A percentile compares a stretch with the other conserved stretches of the same genome.
Conservation (phyloP, 108 stramenopile genomes). For the Epithemia pelagica region DNA sequence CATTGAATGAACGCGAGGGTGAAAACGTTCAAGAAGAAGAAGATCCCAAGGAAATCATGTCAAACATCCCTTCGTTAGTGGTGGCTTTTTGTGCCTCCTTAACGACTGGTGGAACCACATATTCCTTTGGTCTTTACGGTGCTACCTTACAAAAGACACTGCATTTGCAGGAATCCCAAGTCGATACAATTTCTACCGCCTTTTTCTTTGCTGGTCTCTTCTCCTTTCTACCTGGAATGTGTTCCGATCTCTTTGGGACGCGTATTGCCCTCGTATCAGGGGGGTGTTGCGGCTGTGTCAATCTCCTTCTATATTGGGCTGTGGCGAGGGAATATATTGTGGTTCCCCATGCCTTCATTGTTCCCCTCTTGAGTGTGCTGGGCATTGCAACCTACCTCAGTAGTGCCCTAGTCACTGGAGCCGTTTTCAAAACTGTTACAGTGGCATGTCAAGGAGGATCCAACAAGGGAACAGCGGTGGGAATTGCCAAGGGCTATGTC, state of each 20-base stretch:
- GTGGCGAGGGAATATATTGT: slow-evolving; percentile 35
- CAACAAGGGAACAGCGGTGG: slow-evolving; percentile 74
- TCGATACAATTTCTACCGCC: slow-evolving; percentile 66
- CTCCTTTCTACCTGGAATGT: slow-evolving; percentile 67
- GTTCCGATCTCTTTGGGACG: slow-evolving; percentile 60
- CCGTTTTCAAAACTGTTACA: slow-evolving; percentile 70
- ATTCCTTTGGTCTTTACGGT: slow-evolving; percentile 81
- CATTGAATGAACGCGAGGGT: too few relatives aligned
- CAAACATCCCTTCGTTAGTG: slow-evolving; percentile 40
- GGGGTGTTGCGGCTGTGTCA: slow-evolving; percentile 38
- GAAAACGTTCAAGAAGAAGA: too few relatives aligned
- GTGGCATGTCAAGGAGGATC: slow-evolving; percentile 54
- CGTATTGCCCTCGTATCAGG: slow-evolving; percentile 41
- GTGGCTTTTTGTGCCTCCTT: slow-evolving; percentile 58
- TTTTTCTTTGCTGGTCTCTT: slow-evolving; percentile 71
- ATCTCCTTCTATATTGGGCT: slow-evolving; percentile 54
- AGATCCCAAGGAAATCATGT: background rate
- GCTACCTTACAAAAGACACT: slow-evolving; percentile 59
- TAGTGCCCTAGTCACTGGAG: slow-evolving; percentile 67
- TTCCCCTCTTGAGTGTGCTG: slow-evolving; percentile 38
- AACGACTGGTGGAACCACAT: slow-evolving; percentile 77
- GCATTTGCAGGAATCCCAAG: slow-evolving; percentile 56
- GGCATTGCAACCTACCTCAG: slow-evolving; percentile 56
- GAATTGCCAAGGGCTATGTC: slow-evolving; percentile 83
- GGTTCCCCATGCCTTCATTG: slow-evolving; percentile 20